Base-by-base conservation (phyloP, 306 rosid species). In the Quercus gilva region DNA sequence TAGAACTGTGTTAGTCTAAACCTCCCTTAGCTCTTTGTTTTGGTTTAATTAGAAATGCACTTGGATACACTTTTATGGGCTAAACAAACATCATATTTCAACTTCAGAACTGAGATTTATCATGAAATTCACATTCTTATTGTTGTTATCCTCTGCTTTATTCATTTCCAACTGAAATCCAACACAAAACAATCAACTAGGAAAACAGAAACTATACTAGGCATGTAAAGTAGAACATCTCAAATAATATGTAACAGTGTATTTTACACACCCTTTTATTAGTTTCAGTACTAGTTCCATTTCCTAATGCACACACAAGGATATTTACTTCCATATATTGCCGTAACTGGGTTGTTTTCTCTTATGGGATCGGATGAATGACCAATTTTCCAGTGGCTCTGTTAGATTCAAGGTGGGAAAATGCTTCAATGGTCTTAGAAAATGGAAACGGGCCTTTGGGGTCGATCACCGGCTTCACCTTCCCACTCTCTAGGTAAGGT, bases 401-500 rank as follows among this genome's bases (percentile, higher is more conserved):
- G 23, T 53, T 69, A n/a, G 89, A 88, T 56, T 87, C 89, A 1
- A 93, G 79, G 59, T 90, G 68, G 2, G 86, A 64, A 84, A 85
- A 91, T 45, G 97, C 98, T 71, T 90, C 90, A 19, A 81, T 76
- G 0, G 84, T 58, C 70, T 87, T 71, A 11, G 94, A 82, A 41
- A 41, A 41, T 41, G 45, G 45, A 41, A 41, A 41, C 11, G 45
- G 45, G 45, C 45, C 45, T 41, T 92, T 90, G 9, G 97, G 90
- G 17, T 93, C 97, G 17, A 93, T 43, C 21, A 93, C 11, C 18
- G 98, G 84, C 87, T 83, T 91, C 89, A 91, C 84, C 77, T 92
- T 80, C 52, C 94, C 96, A 86, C 88, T 89, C 78, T 90, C 93
- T 56, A 92, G 84, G 63, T 81, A 87, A 35, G 97, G 92, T 28